Conservation (phyloP, 1,284 basidiomycete genomes). For the Ganoderma lingzhi region DNA sequence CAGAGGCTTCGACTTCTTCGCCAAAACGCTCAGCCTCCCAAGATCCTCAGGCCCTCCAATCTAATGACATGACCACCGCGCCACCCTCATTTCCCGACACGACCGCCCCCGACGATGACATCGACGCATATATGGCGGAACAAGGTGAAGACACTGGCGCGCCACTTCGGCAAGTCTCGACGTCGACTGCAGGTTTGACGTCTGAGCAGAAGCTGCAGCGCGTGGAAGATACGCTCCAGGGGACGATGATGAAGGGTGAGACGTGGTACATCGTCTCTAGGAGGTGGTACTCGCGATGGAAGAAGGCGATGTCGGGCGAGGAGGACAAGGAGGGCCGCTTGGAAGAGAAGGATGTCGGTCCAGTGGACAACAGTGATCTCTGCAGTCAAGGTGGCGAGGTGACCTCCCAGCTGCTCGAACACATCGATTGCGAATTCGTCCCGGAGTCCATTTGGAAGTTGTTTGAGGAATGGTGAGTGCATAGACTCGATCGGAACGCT, state of each 20-base stretch:
- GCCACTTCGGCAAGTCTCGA: constrained; percentile 12
- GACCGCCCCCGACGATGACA: constrained; percentile 35
- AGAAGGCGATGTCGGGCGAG: constrained; percentile 71
- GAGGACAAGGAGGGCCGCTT: constrained; percentile 71
- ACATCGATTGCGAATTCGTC: constrained; percentile 82
- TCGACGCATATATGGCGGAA: constrained; percentile 78
- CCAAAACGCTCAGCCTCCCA: constrained; percentile 76
- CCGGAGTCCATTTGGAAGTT: constrained; percentile 78
- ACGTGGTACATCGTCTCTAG: constrained; percentile 82
- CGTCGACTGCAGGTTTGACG: constrained; percentile 37
- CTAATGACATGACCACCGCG: constrained; percentile 50
- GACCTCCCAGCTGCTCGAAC: constrained; percentile 57
- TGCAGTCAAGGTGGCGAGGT: constrained; percentile 63
- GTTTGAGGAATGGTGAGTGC: constrained; percentile 52
- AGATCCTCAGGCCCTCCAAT: constrained; percentile 47
- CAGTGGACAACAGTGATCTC: constrained; percentile 78
- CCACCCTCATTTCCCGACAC: constrained; percentile 48
- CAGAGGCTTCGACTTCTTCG: constrained; percentile 65
- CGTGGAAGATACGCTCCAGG: constrained; percentile 55
- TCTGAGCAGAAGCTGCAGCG: constrained; percentile 55
- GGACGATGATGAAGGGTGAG: constrained; percentile 67
- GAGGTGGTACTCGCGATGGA: constrained; percentile 80
- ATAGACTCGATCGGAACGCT: neutral
- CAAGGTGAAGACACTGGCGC: constrained; percentile 56
- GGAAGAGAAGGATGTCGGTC: constrained; percentile 69